A percentile compares a stretch with the other conserved stretches of the same genome.
Evolutionary conservation across 331 rosid species (phyloP).

Genomic region (Dryas integrifolia): DNA sequence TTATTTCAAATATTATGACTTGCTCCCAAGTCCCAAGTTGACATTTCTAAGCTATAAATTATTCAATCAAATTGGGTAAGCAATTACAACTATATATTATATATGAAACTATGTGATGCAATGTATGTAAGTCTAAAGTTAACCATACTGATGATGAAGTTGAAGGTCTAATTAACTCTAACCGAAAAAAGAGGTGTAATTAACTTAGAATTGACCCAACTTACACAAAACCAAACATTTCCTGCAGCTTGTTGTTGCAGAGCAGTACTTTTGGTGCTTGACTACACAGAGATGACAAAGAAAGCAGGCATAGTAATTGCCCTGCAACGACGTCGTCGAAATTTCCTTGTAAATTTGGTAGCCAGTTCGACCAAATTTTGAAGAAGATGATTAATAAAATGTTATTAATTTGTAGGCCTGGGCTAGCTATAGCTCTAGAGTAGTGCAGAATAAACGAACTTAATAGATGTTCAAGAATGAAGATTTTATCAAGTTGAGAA

Average conservation of each 20-base stretch:
- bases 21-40: background rate
- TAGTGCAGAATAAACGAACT: no score
- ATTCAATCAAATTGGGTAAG: background rate
- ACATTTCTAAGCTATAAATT: background rate
- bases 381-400: background rate
- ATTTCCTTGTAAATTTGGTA: background rate
- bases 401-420: no score
- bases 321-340: background rate
- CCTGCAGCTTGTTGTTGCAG: slow-evolving; percentile 9
- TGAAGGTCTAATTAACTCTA: no score
- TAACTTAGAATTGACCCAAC: slow-evolving; percentile 1
- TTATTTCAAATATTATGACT: no score
- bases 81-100: no score
- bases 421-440: no score
- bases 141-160: no score
- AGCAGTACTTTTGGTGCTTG: background rate
- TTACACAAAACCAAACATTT: slow-evolving; percentile 6
- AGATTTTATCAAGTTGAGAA: slow-evolving; percentile 7
- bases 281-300: slow-evolving; percentile 3
- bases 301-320: background rate
- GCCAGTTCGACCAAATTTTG: background rate
- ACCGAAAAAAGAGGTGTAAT: no score
- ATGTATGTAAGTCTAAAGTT: no score
- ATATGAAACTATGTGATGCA: no score
- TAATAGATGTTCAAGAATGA: no score